phyloP scores from a whole-genome alignment of 2,329 filamentous ascomycete genomes.

The Alternaria arborescens region DNA sequence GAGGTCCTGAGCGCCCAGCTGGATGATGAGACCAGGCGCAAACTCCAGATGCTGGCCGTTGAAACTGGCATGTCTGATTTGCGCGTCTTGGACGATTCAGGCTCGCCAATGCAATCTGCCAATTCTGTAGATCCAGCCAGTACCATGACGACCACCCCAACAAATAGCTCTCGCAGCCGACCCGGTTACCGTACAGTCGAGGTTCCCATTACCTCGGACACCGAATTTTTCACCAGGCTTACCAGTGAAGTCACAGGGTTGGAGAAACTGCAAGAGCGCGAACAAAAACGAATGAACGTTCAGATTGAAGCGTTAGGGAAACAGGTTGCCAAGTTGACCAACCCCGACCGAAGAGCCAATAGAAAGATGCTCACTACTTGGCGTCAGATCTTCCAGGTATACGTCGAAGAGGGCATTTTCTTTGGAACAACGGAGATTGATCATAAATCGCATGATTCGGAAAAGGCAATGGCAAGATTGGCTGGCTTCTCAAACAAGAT shows the following conservation, averaged over 20 bases:
- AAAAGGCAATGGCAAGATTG: constrained; percentile 72
- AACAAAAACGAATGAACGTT: constrained; percentile 69
- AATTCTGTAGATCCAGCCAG: constrained; percentile 1
- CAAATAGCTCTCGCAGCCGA: constrained; percentile 14
- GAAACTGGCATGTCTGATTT: constrained; percentile 55
- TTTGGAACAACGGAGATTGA: constrained; percentile 79
- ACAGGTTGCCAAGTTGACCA: constrained; percentile 70
- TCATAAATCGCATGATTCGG: constrained; percentile 71
- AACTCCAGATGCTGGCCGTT: constrained; percentile 68
- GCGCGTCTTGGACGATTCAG: constrained; percentile 42
- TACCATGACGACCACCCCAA: neutral
- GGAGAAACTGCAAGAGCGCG: constrained; percentile 71
- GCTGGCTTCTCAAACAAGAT: constrained; percentile 77
- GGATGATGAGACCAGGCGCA: constrained; percentile 69
- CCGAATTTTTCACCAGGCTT: constrained; percentile 80
- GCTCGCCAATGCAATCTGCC: constrained; percentile 18
- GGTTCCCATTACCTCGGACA: constrained; percentile 78
- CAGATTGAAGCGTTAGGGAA: constrained; percentile 72
- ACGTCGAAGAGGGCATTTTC: constrained; percentile 81
- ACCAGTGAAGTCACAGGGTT: constrained; percentile 75
- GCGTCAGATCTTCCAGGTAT: constrained; percentile 83
- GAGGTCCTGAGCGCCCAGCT: constrained; percentile 73
- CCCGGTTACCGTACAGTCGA: constrained; percentile 64
- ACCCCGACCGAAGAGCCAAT: constrained; percentile 69
- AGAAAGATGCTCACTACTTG: constrained; percentile 74